Evolutionary conservation across 1,139 yeast species (phyloP).

Genomic region (Taphrina sp.): DNA sequence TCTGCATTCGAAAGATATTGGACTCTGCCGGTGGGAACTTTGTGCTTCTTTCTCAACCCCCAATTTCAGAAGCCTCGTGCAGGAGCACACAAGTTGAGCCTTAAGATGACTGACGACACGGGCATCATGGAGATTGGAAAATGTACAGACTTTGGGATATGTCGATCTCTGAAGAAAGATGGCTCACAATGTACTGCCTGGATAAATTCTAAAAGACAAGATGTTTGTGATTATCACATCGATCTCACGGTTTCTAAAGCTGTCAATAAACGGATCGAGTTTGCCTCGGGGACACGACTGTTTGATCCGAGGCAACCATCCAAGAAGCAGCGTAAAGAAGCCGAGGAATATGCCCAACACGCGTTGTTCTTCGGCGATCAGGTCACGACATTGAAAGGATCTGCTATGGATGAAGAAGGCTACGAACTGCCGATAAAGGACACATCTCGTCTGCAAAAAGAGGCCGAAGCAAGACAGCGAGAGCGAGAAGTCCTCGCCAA

Average conservation of each 20-base stretch:
- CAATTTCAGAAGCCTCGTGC: conserved; percentile 48
- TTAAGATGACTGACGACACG: conserved; percentile 54
- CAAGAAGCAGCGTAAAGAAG: conserved; percentile 20
- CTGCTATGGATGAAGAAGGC: neutral
- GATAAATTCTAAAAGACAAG: conserved; percentile 54
- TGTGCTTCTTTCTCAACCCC: conserved; percentile 76
- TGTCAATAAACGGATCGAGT: conserved; percentile 37
- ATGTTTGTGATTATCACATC: conserved; percentile 69
- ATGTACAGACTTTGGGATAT: conserved; percentile 66
- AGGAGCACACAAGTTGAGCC: conserved; percentile 54
- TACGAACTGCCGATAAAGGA: conserved; percentile 22
- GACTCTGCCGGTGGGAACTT: conserved; percentile 70
- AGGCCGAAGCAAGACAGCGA: conserved; percentile 23
- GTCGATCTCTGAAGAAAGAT: conserved; percentile 53
- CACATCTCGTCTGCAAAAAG: conserved; percentile 13
- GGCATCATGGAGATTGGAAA: conserved; percentile 67
- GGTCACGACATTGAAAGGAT: conserved; percentile 9
- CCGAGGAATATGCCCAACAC: conserved; percentile 14
- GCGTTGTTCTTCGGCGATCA: conserved; percentile 25
- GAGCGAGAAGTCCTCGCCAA: conserved; percentile 23
- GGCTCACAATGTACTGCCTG: conserved; percentile 59
- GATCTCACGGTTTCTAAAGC: conserved; percentile 58
- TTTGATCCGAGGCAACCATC: conserved; percentile 28
- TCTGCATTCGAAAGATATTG: conserved; percentile 67
- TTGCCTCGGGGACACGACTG: conserved; percentile 33